phyloP scores from a whole-genome alignment of 441 rosid species.

The Erodium texanum region DNA sequence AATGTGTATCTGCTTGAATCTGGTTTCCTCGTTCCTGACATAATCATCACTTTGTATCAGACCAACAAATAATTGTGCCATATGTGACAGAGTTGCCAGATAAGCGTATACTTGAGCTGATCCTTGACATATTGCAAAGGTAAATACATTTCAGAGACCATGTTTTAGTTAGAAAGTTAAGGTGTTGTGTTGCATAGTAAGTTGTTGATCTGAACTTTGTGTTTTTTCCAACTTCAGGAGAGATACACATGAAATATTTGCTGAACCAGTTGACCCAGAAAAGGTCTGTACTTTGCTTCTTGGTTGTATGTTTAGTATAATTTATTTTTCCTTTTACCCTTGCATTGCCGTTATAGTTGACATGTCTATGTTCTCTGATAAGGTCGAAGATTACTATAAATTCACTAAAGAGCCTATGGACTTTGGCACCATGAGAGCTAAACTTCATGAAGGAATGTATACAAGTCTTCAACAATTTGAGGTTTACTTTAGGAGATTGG shows the following conservation, averaged over 20 bases:
- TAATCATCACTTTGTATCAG: slow-evolving; percentile 22
- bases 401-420: slow-evolving; percentile 65
- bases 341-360: slow-evolving; percentile 8
- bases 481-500: slow-evolving; percentile 26
- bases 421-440: slow-evolving; percentile 75
- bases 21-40: slow-evolving; percentile 12
- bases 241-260: slow-evolving; percentile 52
- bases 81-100: slow-evolving; percentile 27
- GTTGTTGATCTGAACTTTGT: too few species aligned
- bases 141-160: slow-evolving; percentile 15
- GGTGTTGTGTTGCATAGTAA: background rate
- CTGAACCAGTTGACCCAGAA: slow-evolving; percentile 44
- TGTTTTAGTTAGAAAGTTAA: background rate
- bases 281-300: slow-evolving; percentile 33
- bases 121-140: slow-evolving; percentile 50
- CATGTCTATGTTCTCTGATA: slow-evolving; percentile 14
- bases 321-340: slow-evolving; percentile 4
- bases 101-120: slow-evolving; percentile 32
- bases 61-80: slow-evolving; percentile 16
- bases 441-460: slow-evolving; percentile 75
- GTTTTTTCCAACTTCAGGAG: slow-evolving; percentile 24
- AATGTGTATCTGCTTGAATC: background rate
- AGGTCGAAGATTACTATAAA: slow-evolving; percentile 56
- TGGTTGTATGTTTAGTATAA: background rate
- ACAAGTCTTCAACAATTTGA: slow-evolving; percentile 47